phyloP scores from a whole-genome alignment of 2,329 filamentous ascomycete species.

The Penicillium sp. region DNA sequence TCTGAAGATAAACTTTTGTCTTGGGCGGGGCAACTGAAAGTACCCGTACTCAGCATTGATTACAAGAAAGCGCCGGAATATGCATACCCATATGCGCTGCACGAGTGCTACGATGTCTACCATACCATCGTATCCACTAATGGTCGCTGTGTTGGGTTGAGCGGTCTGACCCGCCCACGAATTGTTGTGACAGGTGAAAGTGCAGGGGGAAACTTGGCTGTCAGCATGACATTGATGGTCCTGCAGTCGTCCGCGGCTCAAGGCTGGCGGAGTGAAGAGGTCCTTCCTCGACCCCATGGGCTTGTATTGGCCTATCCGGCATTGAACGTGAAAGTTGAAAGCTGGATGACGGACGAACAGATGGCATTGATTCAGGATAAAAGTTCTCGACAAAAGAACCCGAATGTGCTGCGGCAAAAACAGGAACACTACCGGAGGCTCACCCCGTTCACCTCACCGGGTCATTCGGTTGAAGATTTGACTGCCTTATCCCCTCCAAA shows the following conservation, averaged over 20 bases:
- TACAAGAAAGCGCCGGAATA: slow-evolving; percentile 85
- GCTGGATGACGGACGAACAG: slow-evolving; percentile 99
- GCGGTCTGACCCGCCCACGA: slow-evolving; percentile 63
- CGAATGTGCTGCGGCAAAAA: slow-evolving; percentile 76
- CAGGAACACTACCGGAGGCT: slow-evolving; percentile 83
- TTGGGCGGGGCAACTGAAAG: slow-evolving; percentile 83
- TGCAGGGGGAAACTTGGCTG: slow-evolving; percentile 77
- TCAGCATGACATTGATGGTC: slow-evolving; percentile 83
- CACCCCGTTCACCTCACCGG: slow-evolving; percentile 71
- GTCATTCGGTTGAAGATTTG: slow-evolving; percentile 70
- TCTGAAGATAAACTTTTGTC: slow-evolving; percentile 92
- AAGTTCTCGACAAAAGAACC: slow-evolving; percentile 73
- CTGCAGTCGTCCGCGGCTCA: slow-evolving; percentile 68
- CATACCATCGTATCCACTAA: slow-evolving; percentile 68
- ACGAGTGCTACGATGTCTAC: slow-evolving; percentile 87
- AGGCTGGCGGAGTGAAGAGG: slow-evolving; percentile 56
- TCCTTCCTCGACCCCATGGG: slow-evolving; percentile 73
- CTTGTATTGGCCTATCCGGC: slow-evolving; percentile 85
- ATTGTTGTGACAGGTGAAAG: slow-evolving; percentile 77
- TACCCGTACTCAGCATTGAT: slow-evolving; percentile 89
- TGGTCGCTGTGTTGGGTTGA: slow-evolving; percentile 74
- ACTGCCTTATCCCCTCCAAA: slow-evolving; percentile 20
- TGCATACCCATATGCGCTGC: slow-evolving; percentile 80
- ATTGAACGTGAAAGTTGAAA: slow-evolving; percentile 95
- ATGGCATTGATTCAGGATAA: slow-evolving; percentile 91